Evolutionary conservation across 139 green algal species (phyloP).

Genomic region (Closterium sp.): DNA sequence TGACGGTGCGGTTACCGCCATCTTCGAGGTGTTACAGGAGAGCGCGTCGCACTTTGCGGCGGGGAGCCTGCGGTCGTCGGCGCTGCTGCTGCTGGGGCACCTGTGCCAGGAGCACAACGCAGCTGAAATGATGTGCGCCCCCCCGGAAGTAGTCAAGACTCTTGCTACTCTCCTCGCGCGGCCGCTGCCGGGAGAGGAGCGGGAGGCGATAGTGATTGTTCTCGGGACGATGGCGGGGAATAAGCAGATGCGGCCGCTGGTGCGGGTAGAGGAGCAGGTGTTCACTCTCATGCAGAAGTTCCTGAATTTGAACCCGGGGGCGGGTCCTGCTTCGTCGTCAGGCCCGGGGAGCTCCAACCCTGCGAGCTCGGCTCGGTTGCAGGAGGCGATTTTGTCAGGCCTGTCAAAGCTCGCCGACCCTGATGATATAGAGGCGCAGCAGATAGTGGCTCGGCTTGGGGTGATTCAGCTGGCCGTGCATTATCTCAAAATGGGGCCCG

Average conservation of each 20-base stretch:
- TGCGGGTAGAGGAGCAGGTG: conserved; percentile 13
- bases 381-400: conserved; percentile 2
- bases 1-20: conserved; percentile 19
- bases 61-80: neutral
- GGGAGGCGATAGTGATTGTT: conserved; percentile 15
- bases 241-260: conserved; percentile 21
- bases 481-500: conserved; percentile 12
- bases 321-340: neutral
- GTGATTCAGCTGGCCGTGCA: conserved; percentile 8
- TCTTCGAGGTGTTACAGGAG: conserved; percentile 32
- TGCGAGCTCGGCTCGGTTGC: neutral
- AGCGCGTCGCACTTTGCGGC: conserved; percentile 3
- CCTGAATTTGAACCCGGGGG: neutral
- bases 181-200: conserved; percentile 19
- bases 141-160: neutral
- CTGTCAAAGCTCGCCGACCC: conserved; percentile 28
- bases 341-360: neutral
- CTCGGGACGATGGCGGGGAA: conserved; percentile 14
- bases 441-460: neutral
- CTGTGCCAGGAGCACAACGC: conserved; percentile 24
- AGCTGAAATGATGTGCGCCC: neutral
- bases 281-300: conserved; percentile 11
- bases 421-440: conserved; percentile 13
- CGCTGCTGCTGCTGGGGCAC: conserved; percentile 32
- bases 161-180: neutral